A percentile compares a stretch with the other conserved stretches of the same genome.
These are phyloP conservation scores for Trametes cinnabarina DNA, from an alignment of 768 basidiomycete genomes.

Conservation along the genomic window DNA sequence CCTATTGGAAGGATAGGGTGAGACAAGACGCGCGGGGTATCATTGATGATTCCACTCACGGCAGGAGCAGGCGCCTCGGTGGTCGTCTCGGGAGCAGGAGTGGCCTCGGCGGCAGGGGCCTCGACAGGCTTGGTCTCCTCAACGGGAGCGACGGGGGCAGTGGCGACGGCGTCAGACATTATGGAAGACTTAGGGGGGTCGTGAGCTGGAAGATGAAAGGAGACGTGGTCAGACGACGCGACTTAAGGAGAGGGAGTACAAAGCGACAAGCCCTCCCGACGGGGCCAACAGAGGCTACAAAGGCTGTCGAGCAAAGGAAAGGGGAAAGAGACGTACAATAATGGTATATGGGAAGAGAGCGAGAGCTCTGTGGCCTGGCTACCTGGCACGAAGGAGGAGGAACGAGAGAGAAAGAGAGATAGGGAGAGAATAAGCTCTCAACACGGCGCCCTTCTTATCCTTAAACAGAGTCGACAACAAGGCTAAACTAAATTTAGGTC, in stretches of 20 bases:
- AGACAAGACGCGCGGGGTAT: background rate
- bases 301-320: slow-evolving; percentile 10
- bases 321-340: slow-evolving; percentile 39
- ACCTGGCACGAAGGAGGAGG: slow-evolving; percentile 28
- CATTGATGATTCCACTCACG: slow-evolving; percentile 28
- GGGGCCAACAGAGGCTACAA: slow-evolving; percentile 1
- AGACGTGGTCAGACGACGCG: slow-evolving; percentile 22
- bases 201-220: slow-evolving; percentile 43
- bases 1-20: slow-evolving; percentile 25
- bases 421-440: slow-evolving; percentile 28
- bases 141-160: slow-evolving; percentile 46
- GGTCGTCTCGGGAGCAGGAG: slow-evolving; percentile 39
- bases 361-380: slow-evolving; percentile 45
- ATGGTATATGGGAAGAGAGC: slow-evolving; percentile 55
- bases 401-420: slow-evolving; percentile 35
- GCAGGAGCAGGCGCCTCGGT: slow-evolving; percentile 36
- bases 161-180: slow-evolving; percentile 77
- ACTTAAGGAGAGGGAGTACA: slow-evolving; percentile 3
- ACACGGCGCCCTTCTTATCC: slow-evolving; percentile 38
- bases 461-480: slow-evolving; percentile 36
- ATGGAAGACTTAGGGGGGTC: slow-evolving; percentile 49
- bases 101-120: slow-evolving; percentile 36
- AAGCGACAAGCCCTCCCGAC: slow-evolving; percentile 5
- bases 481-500: slow-evolving; percentile 32
- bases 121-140: slow-evolving; percentile 57